phyloP scores from a whole-genome alignment of 495 filamentous ascomycete species.

The Daldinia childiae region DNA sequence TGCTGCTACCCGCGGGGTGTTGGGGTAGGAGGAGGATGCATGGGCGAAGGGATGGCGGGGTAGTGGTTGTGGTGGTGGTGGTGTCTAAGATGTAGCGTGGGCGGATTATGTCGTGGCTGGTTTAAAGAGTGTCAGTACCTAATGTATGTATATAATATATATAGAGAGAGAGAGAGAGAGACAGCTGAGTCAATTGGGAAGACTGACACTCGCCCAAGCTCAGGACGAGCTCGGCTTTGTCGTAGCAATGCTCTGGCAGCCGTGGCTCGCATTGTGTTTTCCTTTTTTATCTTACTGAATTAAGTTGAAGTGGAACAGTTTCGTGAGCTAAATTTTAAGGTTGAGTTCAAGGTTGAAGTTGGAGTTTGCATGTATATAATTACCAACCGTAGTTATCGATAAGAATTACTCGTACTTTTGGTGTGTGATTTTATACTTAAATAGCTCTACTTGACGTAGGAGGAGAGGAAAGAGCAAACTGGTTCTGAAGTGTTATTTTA shows the following conservation, averaged over 20 bases:
- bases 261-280: conserved; percentile 17
- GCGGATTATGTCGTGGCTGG: conserved; percentile 29
- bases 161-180: no score
- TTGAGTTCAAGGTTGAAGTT: neutral
- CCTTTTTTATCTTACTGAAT: no score
- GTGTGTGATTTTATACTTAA: no score
- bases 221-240: conserved; percentile 16
- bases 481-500: neutral
- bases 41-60: neutral
- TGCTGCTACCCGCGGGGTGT: neutral
- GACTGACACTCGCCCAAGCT: conserved; percentile 26
- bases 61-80: neutral
- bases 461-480: neutral
- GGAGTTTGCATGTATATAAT: no score
- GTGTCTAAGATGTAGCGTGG: neutral
- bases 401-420: no score
- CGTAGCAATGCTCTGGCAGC: conserved; percentile 34
- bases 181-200: conserved; percentile 31
- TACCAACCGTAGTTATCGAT: no score
- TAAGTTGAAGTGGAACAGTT: neutral
- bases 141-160: neutral
- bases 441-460: no score
- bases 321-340: conserved; percentile 19
- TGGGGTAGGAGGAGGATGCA: neutral
- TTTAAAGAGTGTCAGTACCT: conserved; percentile 7